A percentile compares a stretch with the other conserved stretches of the same genome.
These are phyloP conservation scores for Fusarium staphyleae DNA, from an alignment of 2,329 filamentous ascomycete genomes.

Conservation along the genomic window DNA sequence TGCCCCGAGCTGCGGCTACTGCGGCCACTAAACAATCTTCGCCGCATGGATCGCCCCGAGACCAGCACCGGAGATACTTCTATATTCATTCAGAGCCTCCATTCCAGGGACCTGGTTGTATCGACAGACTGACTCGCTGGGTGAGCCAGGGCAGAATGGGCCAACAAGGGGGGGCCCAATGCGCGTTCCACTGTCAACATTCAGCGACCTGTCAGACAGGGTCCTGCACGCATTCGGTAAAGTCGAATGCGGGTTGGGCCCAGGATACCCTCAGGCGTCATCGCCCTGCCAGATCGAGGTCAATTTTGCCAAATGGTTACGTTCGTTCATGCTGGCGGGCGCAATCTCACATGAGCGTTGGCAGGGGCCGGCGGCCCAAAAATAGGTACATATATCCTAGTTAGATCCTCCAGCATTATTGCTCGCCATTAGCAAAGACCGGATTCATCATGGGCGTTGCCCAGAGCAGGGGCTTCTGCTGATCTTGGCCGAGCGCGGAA, in stretches of 20 bases:
- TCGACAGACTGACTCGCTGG: constrained; percentile 36
- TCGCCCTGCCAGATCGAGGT: constrained; percentile 15
- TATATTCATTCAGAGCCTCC: constrained; percentile 33
- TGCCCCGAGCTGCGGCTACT: constrained; percentile 27
- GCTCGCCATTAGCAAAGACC: constrained; percentile 6
- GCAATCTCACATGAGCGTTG: constrained; percentile 14
- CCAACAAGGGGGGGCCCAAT: constrained; percentile 3
- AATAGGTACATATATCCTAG: constrained; percentile 24
- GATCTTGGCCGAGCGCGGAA: constrained; percentile 15
- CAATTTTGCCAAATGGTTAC: constrained; percentile 8
- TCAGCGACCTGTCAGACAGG: constrained; percentile 16
- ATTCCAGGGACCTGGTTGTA: constrained; percentile 27
- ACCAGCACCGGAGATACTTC: constrained; percentile 29
- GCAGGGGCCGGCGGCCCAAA: constrained; percentile 16
- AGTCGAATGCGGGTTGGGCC: constrained; percentile 17
- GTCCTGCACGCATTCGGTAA: constrained; percentile 13
- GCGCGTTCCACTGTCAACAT: constrained; percentile 8
- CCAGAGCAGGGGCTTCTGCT: not conserved
- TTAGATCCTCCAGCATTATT: not conserved
- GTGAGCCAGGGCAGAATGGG: not conserved
- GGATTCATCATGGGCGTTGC: constrained; percentile 19
- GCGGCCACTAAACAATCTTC: constrained; percentile 20
- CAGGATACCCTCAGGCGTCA: constrained; percentile 10
- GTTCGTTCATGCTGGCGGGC: constrained; percentile 26
- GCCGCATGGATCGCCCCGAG: constrained; percentile 36